A percentile compares a stretch with the other conserved stretches of the same genome.
These are phyloP conservation scores for Xanthoceras sorbifolium DNA, from an alignment of 345 rosid species.

Conservation along the genomic window DNA sequence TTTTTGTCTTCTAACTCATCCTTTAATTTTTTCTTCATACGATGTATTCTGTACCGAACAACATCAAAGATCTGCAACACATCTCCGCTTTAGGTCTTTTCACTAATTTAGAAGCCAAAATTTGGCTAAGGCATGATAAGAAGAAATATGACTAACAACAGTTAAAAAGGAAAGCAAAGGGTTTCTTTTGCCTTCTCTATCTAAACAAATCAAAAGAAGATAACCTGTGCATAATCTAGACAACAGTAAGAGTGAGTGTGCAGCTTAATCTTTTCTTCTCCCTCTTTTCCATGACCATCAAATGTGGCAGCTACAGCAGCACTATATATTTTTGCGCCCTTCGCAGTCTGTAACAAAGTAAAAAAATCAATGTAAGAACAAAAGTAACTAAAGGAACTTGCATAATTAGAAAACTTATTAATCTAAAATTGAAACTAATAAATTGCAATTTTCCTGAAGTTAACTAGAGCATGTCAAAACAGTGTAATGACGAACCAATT, in stretches of 20 bases:
- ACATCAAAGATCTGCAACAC: constrained; percentile 75
- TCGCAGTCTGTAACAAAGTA: constrained; percentile 65
- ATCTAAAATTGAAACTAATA: background rate
- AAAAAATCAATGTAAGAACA: constrained; percentile 13
- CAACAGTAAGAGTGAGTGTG: constrained; percentile 92
- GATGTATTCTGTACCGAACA: constrained; percentile 70
- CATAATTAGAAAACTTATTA: constrained; percentile 10
- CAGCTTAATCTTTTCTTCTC: constrained; percentile 82
- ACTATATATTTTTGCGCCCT: constrained; percentile 76
- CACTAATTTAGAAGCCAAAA: constrained; percentile 14
- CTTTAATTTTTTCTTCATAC: constrained; percentile 73
- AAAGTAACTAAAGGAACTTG: background rate
- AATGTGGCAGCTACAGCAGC: constrained; percentile 76
- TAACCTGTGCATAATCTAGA: constrained; percentile 85
- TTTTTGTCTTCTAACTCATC: constrained; percentile 87
- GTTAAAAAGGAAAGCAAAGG: background rate
- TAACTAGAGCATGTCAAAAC: background rate
- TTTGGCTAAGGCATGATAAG: constrained; percentile 10
- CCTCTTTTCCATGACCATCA: constrained; percentile 61
- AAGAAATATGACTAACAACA: background rate
- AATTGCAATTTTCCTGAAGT: background rate
- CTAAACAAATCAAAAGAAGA: background rate
- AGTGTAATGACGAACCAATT: too few species aligned
- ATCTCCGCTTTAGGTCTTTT: constrained; percentile 26
- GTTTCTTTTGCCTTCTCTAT: background rate